Base-by-base conservation (phyloP, 129 eudicot species). In the Escallonia herrerae region DNA sequence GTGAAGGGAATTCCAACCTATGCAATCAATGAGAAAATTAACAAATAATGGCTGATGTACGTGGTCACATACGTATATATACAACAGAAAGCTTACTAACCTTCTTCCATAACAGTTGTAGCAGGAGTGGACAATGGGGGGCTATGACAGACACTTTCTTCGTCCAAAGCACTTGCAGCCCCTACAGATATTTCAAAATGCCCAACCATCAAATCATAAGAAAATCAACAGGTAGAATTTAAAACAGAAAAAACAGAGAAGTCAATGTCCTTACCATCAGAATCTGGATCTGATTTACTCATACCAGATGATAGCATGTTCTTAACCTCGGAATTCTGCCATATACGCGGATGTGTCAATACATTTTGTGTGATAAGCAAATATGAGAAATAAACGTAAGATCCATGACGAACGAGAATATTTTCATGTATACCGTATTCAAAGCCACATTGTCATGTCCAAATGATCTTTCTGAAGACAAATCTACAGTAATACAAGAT, bases 201-300 rank as follows among this genome's bases (percentile, higher is more conserved):
- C 12, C 37, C 15, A 40, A 74, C 33, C 12, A 60, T 42, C 52
- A 55, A 10, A 15, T 10, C 10, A 48, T n/a, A 44, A 64, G 60
- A 14, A 12, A 5, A 7, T 12, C 7, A 42, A 44, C 37, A 8
- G 41, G 10, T 6, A 52, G 11, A 22, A 44, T 4, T 5, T 3
- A 52, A 42, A 39, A 33, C 2, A 60, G 13, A 52, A 3, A 15
- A 1, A 22, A 22, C 33, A 22, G 33, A 22, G 33, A 22, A 22
- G 33, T 22, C 33, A 22, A 22, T 22, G 33, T 62, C 54, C 77
- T 62, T 58, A 82, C 87, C 87, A 70, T 77, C 77, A 61, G 72
- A 82, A 65, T 74, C 75, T 8, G 40, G 77, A 59, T 69, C 66
- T 2, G 65, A 77, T 74, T 60, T 60, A 43, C 60, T 56, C 42